Conservation (phyloP, 176 grass and related monocot species). For the Oryza meridionalis region DNA sequence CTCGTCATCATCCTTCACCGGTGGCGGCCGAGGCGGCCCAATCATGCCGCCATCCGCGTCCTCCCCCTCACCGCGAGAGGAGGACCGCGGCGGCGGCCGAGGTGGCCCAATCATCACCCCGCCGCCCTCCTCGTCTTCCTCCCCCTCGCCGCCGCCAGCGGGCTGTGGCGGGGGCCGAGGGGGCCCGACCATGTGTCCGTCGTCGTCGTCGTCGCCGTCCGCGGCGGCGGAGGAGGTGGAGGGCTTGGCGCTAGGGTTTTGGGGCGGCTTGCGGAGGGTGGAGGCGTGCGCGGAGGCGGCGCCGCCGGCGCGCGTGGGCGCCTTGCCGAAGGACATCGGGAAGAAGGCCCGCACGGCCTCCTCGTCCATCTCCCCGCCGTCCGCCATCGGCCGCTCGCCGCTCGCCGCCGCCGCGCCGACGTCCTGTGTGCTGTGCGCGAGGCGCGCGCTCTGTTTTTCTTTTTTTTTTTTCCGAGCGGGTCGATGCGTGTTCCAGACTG, state of each 20-base stretch:
- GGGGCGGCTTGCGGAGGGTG: constrained; percentile 63
- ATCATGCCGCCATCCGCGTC: constrained; percentile 56
- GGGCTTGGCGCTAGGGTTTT: constrained; percentile 50
- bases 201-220: constrained; percentile 25
- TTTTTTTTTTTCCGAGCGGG: neutral
- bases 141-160: neutral
- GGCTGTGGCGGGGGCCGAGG: constrained; percentile 30
- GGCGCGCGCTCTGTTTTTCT: neutral
- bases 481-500: neutral
- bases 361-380: constrained; percentile 71
- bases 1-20: constrained; percentile 8
- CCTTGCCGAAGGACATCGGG: constrained; percentile 85
- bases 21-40: constrained; percentile 68
- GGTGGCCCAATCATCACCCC: constrained; percentile 49
- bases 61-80: constrained; percentile 29
- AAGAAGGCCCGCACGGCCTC: constrained; percentile 86
- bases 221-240: constrained; percentile 8
- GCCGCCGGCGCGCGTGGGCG: constrained; percentile 47
- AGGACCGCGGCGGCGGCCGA: constrained; percentile 41
- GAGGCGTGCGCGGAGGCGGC: constrained; percentile 61
- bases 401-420: constrained; percentile 6
- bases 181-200: constrained; percentile 19
- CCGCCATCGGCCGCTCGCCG: constrained; percentile 43
- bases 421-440: constrained; percentile 5
- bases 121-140: neutral